Conservation (phyloP, 1,284 basidiomycete species). For the Stereum hirsutum region DNA sequence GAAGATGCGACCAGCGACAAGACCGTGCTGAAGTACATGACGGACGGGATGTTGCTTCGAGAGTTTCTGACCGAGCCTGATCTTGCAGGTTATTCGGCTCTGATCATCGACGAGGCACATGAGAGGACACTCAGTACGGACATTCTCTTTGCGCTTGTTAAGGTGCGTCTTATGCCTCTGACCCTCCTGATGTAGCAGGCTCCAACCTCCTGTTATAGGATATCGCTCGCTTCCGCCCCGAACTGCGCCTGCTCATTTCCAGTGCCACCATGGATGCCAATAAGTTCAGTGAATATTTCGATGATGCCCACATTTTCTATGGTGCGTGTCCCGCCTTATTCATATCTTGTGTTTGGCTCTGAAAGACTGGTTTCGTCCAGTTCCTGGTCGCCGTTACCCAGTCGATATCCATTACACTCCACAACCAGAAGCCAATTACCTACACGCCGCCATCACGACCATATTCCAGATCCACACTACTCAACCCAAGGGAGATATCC, state of each 20-base stretch:
- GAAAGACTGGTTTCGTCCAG: constrained; percentile 27
- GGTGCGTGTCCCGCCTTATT: constrained; percentile 35
- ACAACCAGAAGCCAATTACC: constrained; percentile 96
- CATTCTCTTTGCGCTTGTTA: constrained; percentile 93
- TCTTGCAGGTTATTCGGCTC: constrained; percentile 82
- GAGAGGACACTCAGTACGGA: constrained; percentile 94
- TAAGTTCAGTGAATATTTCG: constrained; percentile 95
- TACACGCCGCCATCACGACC: constrained; percentile 97
- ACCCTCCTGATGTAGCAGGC: constrained; percentile 15
- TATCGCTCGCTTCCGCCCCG: constrained; percentile 94
- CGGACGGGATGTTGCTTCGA: constrained; percentile 94
- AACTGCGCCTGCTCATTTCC: constrained; percentile 85
- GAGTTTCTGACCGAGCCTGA: constrained; percentile 96
- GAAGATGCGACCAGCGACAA: constrained; percentile 99
- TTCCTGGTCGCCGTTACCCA: constrained; percentile 94
- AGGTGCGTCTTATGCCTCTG: constrained; percentile 51
- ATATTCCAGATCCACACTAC: constrained; percentile 99
- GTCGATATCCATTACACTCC: constrained; percentile 99
- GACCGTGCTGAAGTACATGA: constrained; percentile 97
- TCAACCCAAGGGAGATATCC: constrained; percentile 95
- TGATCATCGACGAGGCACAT: constrained; percentile 97
- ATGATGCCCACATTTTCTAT: constrained; percentile 89
- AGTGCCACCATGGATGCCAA: constrained; percentile 96
- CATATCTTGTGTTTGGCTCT: neutral
- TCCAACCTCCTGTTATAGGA: constrained; percentile 44